A percentile compares a stretch with the other conserved stretches of the same genome.
Evolutionary conservation across 2,329 filamentous ascomycete species (phyloP).

Genomic region (Beauveria medogensis): DNA sequence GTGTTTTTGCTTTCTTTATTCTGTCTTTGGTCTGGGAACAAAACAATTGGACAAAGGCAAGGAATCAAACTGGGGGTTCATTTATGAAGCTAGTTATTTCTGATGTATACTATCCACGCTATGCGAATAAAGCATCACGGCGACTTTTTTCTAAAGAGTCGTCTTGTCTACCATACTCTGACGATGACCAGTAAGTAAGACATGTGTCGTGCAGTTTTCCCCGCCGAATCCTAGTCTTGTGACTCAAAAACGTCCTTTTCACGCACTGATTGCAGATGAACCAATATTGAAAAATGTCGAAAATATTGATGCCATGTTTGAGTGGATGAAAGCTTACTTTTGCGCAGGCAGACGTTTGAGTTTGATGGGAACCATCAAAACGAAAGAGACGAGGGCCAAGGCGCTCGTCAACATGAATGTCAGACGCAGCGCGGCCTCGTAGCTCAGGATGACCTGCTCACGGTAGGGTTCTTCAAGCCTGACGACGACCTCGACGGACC

Average conservation of each 20-base stretch:
- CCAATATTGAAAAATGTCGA: background rate
- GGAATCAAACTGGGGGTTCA: background rate
- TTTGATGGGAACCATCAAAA: conserved; percentile 42
- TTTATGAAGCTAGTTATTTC: background rate
- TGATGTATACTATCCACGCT: conserved; percentile 4
- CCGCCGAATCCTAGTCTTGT: no score
- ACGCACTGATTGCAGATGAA: background rate
- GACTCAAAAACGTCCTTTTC: background rate
- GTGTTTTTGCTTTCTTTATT: background rate
- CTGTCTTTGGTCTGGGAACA: background rate
- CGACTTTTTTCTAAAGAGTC: background rate
- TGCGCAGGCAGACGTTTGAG: conserved; percentile 43
- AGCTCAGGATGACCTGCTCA: conserved; percentile 47
- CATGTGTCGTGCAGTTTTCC: no score
- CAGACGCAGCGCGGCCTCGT: conserved; percentile 41
- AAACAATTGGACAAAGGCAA: background rate
- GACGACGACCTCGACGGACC: conserved; percentile 46
- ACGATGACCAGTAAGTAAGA: background rate
- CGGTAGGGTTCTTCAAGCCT: conserved; percentile 36
- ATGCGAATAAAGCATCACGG: background rate
- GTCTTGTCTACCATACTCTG: background rate
- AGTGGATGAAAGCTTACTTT: conserved; percentile 22
- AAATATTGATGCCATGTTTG: background rate
- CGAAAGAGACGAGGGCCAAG: conserved; percentile 39
- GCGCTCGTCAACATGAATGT: conserved; percentile 36